Conservation (phyloP, 306 rosid genomes). For the Styphnolobium japonicum region DNA sequence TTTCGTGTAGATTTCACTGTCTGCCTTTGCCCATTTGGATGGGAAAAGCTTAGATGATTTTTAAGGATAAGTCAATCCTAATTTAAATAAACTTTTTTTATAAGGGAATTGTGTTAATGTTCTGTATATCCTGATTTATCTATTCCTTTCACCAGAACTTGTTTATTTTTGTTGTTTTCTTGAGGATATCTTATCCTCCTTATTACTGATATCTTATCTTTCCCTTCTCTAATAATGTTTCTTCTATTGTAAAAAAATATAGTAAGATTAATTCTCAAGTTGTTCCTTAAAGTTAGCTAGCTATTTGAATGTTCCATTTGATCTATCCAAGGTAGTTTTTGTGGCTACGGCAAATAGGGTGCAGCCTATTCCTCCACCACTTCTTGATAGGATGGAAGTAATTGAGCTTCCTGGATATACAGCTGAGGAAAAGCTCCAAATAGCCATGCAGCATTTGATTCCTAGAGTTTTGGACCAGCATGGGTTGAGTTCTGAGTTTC, state of each 20-base stretch:
- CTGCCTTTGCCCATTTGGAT: neutral
- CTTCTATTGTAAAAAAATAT: neutral
- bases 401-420: conserved; percentile 98
- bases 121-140: neutral
- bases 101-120: neutral
- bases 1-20: neutral
- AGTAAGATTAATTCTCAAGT: neutral
- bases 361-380: conserved; percentile 94
- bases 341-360: conserved; percentile 95
- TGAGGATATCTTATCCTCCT: conserved; percentile 7
- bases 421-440: conserved; percentile 91
- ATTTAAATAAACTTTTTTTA: neutral
- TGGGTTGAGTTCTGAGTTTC: conserved; percentile 83
- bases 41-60: conserved; percentile 7
- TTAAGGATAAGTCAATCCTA: conserved; percentile 11
- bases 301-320: conserved; percentile 96
- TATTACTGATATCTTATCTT: neutral
- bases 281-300: conserved; percentile 70
- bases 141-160: neutral
- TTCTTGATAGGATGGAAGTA: conserved; percentile 97
- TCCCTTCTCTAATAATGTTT: neutral
- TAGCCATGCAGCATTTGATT: conserved; percentile 87
- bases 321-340: conserved; percentile 89
- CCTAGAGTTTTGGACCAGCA: conserved; percentile 97
- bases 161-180: neutral